A percentile compares a stretch with the other conserved stretches of the same genome.
Conservation (phyloP, 495 filamentous ascomycete species). For the Apodospora peruviana region DNA sequence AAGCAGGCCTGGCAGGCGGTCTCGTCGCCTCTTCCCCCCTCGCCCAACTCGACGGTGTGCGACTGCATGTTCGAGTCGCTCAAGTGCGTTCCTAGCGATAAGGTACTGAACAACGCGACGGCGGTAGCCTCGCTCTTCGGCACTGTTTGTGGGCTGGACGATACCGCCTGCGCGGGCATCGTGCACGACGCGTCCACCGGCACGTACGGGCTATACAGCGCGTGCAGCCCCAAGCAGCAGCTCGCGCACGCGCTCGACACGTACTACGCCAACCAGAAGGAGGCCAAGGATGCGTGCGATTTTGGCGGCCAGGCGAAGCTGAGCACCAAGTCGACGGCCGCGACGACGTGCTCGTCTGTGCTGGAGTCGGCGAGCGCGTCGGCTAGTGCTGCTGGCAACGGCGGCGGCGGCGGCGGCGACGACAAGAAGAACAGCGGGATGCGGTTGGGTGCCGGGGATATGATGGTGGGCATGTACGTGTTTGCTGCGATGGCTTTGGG, state of each 20-base stretch:
- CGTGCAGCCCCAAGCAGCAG: constrained; percentile 75
- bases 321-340: constrained; percentile 3
- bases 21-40: constrained; percentile 65
- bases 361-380: constrained; percentile 30
- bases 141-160: constrained; percentile 60
- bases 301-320: constrained; percentile 51
- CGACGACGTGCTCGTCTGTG: constrained; percentile 24
- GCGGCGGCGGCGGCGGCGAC: constrained; percentile 18
- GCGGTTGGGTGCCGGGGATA: constrained; percentile 53
- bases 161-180: constrained; percentile 61
- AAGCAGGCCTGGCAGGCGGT: constrained; percentile 62
- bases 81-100: constrained; percentile 56
- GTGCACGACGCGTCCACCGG: constrained; percentile 62
- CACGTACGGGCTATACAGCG: constrained; percentile 80
- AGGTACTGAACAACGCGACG: constrained; percentile 47
- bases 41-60: constrained; percentile 71
- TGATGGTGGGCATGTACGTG: constrained; percentile 64
- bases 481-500: constrained; percentile 62
- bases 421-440: constrained; percentile 34
- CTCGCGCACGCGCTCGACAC: constrained; percentile 74
- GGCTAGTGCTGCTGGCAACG: constrained; percentile 30
- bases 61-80: constrained; percentile 71
- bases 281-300: constrained; percentile 58
- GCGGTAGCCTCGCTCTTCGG: constrained; percentile 53
- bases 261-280: constrained; percentile 67